Evolutionary conservation across 148 eudicot genomes (phyloP).

Genomic region (Amaranthus palmeri): DNA sequence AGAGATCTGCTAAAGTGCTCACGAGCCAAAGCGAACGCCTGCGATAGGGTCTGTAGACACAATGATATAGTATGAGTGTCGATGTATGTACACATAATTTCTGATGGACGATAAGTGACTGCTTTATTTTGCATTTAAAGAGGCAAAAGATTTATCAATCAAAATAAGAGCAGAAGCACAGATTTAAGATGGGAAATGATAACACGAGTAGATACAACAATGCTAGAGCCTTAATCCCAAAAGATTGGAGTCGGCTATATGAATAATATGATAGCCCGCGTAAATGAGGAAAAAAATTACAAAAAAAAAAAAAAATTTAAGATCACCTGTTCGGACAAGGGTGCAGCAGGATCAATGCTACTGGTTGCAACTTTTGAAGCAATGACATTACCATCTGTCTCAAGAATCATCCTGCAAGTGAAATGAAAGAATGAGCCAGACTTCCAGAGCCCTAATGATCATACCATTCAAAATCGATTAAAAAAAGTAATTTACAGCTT

Average conservation of each 20-base stretch:
- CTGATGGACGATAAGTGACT: no score
- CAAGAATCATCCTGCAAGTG: constrained; percentile 80
- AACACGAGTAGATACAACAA: no score
- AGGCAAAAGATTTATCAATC: no score
- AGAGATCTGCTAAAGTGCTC: constrained; percentile 53
- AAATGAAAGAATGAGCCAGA: neutral
- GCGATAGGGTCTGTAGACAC: constrained; percentile 40
- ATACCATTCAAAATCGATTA: neutral
- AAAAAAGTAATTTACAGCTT: neutral
- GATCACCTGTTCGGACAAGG: constrained; percentile 85
- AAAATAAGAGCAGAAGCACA: neutral
- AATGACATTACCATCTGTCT: constrained; percentile 84
- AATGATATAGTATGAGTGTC: constrained; percentile 6
- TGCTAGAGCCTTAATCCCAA: no score
- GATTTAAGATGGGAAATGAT: neutral
- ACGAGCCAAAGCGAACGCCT: constrained; percentile 50
- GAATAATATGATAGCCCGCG: no score
- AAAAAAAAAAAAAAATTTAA: neutral
- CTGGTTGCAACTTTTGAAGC: constrained; percentile 84
- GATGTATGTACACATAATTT: no score
- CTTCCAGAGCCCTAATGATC: neutral
- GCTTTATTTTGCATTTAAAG: no score
- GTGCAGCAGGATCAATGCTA: constrained; percentile 78
- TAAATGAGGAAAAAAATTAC: neutral
- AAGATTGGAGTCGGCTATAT: no score